These are phyloP conservation scores for Juglanconis oblonga DNA, from an alignment of 2,329 filamentous ascomycete species.

Conservation along the genomic window DNA sequence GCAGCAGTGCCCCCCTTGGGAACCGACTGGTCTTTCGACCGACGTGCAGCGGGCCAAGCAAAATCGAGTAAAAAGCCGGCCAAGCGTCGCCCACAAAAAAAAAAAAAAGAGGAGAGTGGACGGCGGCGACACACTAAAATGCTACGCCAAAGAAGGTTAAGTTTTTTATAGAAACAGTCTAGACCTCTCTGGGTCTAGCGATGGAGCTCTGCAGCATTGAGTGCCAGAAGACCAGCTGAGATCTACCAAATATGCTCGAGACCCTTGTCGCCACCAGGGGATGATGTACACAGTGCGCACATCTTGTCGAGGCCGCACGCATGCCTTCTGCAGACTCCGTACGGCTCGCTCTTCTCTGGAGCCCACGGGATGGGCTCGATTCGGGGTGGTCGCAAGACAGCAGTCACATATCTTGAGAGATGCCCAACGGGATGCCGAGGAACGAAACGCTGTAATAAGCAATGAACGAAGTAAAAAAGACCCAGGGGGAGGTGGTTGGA, in stretches of 20 bases:
- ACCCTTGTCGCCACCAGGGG: neutral
- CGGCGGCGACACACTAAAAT: slow-evolving; percentile 3
- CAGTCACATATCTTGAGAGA: no score
- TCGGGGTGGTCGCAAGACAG: no score
- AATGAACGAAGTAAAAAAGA: neutral
- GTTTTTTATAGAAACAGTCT: slow-evolving; percentile 16
- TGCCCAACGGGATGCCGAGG: no score
- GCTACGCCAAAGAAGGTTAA: slow-evolving; percentile 20
- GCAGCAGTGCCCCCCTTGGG: neutral
- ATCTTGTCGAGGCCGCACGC: neutral
- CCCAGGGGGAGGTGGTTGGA: neutral
- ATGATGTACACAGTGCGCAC: slow-evolving; percentile 14
- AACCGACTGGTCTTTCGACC: no score
- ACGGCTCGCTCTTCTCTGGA: neutral
- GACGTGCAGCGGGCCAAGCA: neutral
- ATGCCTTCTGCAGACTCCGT: neutral
- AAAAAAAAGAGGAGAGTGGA: neutral
- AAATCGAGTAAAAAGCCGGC: neutral
- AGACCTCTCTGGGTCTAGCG: slow-evolving; percentile 1
- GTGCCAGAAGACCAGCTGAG: slow-evolving; percentile 9
- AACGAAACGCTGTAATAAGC: neutral
- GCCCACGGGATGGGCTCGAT: no score
- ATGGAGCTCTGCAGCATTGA: slow-evolving; percentile 8
- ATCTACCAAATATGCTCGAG: slow-evolving; percentile 6
- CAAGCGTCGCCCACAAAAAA: neutral